Evolutionary conservation across 331 rosid species (phyloP).

Genomic region (Malus hybrid): DNA sequence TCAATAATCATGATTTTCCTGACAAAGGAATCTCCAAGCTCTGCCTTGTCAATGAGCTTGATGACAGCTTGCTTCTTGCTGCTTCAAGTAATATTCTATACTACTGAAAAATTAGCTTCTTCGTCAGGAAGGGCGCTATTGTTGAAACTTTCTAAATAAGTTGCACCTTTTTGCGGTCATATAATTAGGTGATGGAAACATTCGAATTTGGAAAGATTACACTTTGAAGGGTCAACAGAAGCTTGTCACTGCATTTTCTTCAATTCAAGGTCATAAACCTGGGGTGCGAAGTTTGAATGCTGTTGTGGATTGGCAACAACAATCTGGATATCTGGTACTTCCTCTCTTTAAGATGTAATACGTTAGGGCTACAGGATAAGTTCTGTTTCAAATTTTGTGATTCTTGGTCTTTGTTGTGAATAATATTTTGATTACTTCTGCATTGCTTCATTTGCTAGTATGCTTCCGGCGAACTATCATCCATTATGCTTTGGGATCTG

Average conservation of each 20-base stretch:
- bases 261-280: conserved; percentile 86
- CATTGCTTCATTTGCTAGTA: conserved; percentile 46
- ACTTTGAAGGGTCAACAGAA: conserved; percentile 66
- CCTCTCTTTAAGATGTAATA: conserved; percentile 10
- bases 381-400: background rate
- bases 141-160: background rate
- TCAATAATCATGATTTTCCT: conserved; percentile 81
- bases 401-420: background rate
- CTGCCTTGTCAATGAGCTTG: conserved; percentile 90
- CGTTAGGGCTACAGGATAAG: background rate
- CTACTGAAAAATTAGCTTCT: conserved; percentile 10
- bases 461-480: conserved; percentile 80
- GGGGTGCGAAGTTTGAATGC: conserved; percentile 77
- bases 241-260: conserved; percentile 93
- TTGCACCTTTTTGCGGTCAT: background rate
- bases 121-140: background rate
- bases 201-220: conserved; percentile 93
- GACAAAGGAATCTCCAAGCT: conserved; percentile 94
- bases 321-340: conserved; percentile 83
- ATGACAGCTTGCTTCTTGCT: conserved; percentile 92
- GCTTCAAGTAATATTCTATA: conserved; percentile 70
- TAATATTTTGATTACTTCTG: conserved; percentile 1
- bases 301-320: conserved; percentile 99
- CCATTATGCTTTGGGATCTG: conserved; percentile 84
- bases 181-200: conserved; percentile 75